Conservation (phyloP, 2,329 filamentous ascomycete genomes). For the Pseudogymnoascus sp. region DNA sequence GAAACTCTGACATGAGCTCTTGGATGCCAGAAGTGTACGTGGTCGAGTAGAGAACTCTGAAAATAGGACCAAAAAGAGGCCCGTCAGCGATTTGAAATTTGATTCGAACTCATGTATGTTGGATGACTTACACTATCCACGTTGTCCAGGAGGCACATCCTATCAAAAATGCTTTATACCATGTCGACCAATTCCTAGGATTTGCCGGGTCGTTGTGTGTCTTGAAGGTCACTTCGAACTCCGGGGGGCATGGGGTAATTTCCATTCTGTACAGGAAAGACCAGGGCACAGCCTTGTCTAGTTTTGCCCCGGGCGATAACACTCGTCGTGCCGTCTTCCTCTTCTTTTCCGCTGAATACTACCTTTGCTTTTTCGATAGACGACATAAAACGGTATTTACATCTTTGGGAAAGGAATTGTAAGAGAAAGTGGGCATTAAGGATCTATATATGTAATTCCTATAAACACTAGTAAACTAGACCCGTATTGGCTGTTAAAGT, state of each 20-base stretch:
- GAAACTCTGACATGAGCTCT: conserved; percentile 60
- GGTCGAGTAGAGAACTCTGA: conserved; percentile 60
- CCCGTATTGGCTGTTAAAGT: neutral
- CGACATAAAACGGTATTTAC: neutral
- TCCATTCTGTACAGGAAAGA: neutral
- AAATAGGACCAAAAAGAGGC: conserved; percentile 24
- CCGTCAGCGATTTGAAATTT: conserved; percentile 32
- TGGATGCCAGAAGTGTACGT: conserved; percentile 66
- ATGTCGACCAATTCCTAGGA: conserved; percentile 59
- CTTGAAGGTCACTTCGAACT: conserved; percentile 67
- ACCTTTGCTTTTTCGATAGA: neutral
- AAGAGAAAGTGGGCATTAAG: neutral
- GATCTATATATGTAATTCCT: neutral
- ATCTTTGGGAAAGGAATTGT: neutral
- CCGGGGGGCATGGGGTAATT: conserved; percentile 31
- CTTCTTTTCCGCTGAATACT: neutral
- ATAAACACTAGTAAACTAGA: neutral
- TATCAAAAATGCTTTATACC: conserved; percentile 31
- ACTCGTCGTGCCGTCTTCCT: neutral
- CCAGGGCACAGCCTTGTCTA: neutral
- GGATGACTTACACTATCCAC: conserved; percentile 31
- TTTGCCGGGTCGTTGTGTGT: conserved; percentile 50
- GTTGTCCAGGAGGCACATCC: conserved; percentile 29
- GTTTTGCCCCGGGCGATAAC: neutral
- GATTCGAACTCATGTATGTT: conserved; percentile 37